phyloP scores from a whole-genome alignment of 768 basidiomycete genomes.

The Calocera viscosa region DNA sequence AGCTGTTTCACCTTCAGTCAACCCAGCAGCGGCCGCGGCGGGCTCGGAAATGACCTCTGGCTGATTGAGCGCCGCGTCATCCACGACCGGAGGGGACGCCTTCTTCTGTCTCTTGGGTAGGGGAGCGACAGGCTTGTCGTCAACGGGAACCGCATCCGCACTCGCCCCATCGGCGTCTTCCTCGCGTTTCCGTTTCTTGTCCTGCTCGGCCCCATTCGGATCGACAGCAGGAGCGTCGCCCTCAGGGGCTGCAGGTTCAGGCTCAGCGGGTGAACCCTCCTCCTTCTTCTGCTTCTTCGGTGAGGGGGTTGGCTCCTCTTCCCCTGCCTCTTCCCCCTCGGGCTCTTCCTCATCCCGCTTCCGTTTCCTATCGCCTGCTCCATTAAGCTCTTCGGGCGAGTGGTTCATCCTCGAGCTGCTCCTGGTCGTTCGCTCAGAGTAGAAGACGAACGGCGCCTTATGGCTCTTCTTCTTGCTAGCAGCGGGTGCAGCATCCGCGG shows the following conservation, averaged over 20 bases:
- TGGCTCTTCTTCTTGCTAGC: not conserved
- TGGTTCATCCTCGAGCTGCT: slow-evolving; percentile 8
- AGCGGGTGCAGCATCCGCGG: not conserved
- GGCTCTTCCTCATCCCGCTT: slow-evolving; percentile 6
- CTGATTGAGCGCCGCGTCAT: not conserved
- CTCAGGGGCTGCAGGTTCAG: not conserved
- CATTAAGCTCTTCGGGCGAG: not conserved
- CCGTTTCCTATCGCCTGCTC: not conserved
- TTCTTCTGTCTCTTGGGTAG: not conserved
- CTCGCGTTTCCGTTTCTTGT: not conserved
- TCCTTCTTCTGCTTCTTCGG: slow-evolving; percentile 7
- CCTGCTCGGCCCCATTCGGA: not conserved
- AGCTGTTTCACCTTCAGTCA: not conserved
- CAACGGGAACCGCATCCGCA: not conserved
- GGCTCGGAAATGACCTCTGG: not conserved
- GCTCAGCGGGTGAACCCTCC: not conserved
- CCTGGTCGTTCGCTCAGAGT: slow-evolving; percentile 1
- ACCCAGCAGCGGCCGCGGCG: not conserved
- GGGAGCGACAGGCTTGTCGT: slow-evolving; percentile 1
- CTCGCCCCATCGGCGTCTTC: not conserved
- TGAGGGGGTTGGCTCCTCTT: not conserved
- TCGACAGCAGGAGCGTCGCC: not conserved
- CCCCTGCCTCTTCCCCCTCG: not conserved
- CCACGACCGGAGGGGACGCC: not conserved
- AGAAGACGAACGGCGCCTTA: slow-evolving; percentile 3